Evolutionary conservation across 805 yeast genomes (phyloP).

Genomic region (Millerozyma acaciae): DNA sequence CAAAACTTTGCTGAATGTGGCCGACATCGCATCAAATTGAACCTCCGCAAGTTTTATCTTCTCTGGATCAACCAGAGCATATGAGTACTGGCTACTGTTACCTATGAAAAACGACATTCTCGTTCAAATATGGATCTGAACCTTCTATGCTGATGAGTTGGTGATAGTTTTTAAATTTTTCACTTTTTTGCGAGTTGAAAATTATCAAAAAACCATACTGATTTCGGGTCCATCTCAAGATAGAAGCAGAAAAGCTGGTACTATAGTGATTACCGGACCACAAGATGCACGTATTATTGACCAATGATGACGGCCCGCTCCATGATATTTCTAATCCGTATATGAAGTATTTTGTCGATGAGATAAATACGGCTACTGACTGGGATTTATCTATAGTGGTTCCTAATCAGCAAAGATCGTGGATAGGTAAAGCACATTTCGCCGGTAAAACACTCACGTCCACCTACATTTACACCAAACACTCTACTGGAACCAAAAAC

Average conservation of each 20-base stretch:
- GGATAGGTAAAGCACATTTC: slow-evolving; percentile 98
- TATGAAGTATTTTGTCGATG: slow-evolving; percentile 73
- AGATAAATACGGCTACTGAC: slow-evolving; percentile 58
- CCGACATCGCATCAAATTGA: slow-evolving; percentile 62
- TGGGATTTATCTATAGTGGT: slow-evolving; percentile 85
- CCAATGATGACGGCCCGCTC: slow-evolving; percentile 97
- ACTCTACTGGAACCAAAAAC: slow-evolving; percentile 38
- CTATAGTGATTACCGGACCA: too few relatives aligned
- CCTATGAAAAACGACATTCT: slow-evolving; percentile 65
- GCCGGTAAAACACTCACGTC: slow-evolving; percentile 67
- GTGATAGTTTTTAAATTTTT: too few relatives aligned
- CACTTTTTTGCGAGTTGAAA: too few relatives aligned
- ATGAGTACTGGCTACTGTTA: slow-evolving; percentile 35
- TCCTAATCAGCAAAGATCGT: slow-evolving; percentile 83
- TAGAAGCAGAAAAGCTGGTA: too few relatives aligned
- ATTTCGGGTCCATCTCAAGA: too few relatives aligned
- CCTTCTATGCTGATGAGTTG: too few relatives aligned
- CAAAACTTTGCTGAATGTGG: slow-evolving; percentile 55
- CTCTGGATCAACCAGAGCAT: slow-evolving; percentile 53
- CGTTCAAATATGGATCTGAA: too few relatives aligned
- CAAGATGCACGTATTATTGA: slow-evolving; percentile 53
- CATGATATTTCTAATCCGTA: slow-evolving; percentile 78
- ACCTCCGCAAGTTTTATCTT: slow-evolving; percentile 60
- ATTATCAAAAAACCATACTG: too few relatives aligned
- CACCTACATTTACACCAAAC: slow-evolving; percentile 56